Evolutionary conservation across 2,329 filamentous ascomycete species (phyloP), one percentile per base, ranked within the genome.

Genomic region (Claviceps quebecensis): DNA sequence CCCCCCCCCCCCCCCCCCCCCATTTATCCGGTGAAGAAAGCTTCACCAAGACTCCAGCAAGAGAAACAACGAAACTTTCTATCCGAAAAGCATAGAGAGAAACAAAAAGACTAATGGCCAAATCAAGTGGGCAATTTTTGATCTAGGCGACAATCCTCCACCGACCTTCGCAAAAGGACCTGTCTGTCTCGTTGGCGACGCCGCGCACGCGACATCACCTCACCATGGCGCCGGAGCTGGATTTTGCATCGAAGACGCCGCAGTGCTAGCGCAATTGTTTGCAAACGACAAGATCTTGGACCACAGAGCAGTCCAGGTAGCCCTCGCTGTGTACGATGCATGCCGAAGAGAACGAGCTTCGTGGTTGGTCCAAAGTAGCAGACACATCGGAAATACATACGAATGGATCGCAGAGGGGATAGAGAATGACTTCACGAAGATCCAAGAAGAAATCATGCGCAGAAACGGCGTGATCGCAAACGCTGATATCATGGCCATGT

Each of bases 361-460:
- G 29, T 53, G 51, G 51, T 7, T 53, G 17, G 51, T 53, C 9
- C 41, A 49, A 16, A 49, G 51, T 48, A 53, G 54, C 39, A 47
- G 52, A 38, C 45, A 45, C 47, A 52, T 54, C 5, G 54, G 52
- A 5, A 45, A 54, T 22, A 45, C 45, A 14, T 54, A 56, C 37
- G 52, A 56, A 38, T 52, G 52, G 54, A 45, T 53, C n/a, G 54
- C 54, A 3, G 39, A 40, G 9, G 54, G 54, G 3, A 48, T 51
- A 22, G 47, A 48, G 6, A 47, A 48, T 37, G 54, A 54, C 29
- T 50, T 54, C 19, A n/a, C 23, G 6, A 53, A 51, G 37, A 51
- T 53, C 3, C 52, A 54, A 23, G 47, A 39, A 7, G 50, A 56
- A 26, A 54, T 54, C 45, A 54, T 44, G 13, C 16, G 26, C 4